Conservation (phyloP, 257 asterid species). For the Gentiana dahurica region DNA sequence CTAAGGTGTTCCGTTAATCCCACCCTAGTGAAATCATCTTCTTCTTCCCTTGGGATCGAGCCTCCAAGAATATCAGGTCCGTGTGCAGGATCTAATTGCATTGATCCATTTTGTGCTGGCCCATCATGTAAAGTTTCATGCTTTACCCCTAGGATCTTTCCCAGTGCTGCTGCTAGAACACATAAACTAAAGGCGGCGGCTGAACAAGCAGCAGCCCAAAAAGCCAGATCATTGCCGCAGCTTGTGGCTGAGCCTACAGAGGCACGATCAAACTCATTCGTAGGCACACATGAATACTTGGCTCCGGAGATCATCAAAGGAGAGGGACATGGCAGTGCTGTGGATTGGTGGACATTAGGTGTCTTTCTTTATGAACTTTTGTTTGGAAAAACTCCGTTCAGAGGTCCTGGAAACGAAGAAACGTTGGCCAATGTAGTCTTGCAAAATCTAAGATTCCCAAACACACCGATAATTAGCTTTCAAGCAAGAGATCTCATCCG, state of each 20-base stretch:
- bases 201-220: constrained; percentile 20
- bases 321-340: constrained; percentile 91
- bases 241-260: constrained; percentile 93
- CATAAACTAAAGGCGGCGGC: constrained; percentile 34
- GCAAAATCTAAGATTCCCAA: constrained; percentile 64
- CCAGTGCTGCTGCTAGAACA: constrained; percentile 32
- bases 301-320: constrained; percentile 97
- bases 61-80: constrained; percentile 84
- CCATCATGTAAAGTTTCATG: constrained; percentile 90
- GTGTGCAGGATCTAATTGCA: constrained; percentile 81
- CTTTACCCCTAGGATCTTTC: constrained; percentile 64
- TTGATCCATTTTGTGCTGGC: constrained; percentile 85
- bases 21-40: constrained; percentile 42
- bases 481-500: constrained; percentile 81
- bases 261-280: constrained; percentile 90
- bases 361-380: constrained; percentile 81
- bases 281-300: constrained; percentile 88
- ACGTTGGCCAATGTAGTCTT: constrained; percentile 68
- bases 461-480: constrained; percentile 64
- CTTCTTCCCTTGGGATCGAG: constrained; percentile 36
- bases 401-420: constrained; percentile 72
- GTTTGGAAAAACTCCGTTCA: constrained; percentile 81
- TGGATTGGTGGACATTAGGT: constrained; percentile 98
- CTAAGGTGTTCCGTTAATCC: constrained; percentile 83
- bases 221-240: constrained; percentile 52